Conservation (phyloP, 352 stramenopile genomes). For the Phytophthora idaei region DNA sequence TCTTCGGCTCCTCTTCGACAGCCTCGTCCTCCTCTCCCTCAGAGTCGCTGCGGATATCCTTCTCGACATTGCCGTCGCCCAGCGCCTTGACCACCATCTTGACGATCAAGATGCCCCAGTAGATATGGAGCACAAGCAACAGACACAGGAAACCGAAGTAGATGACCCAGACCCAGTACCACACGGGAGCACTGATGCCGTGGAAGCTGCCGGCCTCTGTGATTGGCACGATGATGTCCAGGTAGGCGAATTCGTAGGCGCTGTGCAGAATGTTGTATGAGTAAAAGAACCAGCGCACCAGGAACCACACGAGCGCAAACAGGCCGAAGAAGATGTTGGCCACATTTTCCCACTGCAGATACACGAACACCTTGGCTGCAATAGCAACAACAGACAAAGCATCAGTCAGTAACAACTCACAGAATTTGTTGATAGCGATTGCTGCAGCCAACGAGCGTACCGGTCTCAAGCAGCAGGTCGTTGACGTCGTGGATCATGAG, state of each 20-base stretch:
- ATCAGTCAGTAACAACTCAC: slow-evolving; percentile 10
- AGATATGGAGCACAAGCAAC: slow-evolving; percentile 72
- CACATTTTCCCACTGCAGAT: slow-evolving; percentile 67
- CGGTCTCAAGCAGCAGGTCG: slow-evolving; percentile 66
- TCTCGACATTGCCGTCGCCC: slow-evolving; percentile 71
- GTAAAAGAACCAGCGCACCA: slow-evolving; percentile 76
- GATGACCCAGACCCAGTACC: slow-evolving; percentile 62
- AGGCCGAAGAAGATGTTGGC: slow-evolving; percentile 74
- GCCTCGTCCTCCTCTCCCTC: slow-evolving; percentile 55
- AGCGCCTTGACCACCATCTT: slow-evolving; percentile 77
- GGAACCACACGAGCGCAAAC: slow-evolving; percentile 76
- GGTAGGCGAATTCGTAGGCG: slow-evolving; percentile 56
- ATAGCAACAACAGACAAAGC: slow-evolving; percentile 6
- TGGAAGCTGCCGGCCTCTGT: slow-evolving; percentile 44
- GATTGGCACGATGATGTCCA: slow-evolving; percentile 58
- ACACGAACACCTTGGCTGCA: slow-evolving; percentile 81
- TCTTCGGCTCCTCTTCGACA: slow-evolving; percentile 24
- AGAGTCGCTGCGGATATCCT: slow-evolving; percentile 84
- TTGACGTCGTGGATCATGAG: slow-evolving; percentile 88
- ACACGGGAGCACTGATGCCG: slow-evolving; percentile 45
- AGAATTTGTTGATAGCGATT: not conserved
- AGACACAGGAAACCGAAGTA: slow-evolving; percentile 66
- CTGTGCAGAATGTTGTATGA: slow-evolving; percentile 78
- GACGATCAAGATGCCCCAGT: slow-evolving; percentile 79
- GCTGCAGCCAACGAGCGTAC: slow-evolving; percentile 10